These are phyloP conservation scores for Mortierella sp. DNA, from an alignment of 371 early-diverging fungal species.

Conservation along the genomic window DNA sequence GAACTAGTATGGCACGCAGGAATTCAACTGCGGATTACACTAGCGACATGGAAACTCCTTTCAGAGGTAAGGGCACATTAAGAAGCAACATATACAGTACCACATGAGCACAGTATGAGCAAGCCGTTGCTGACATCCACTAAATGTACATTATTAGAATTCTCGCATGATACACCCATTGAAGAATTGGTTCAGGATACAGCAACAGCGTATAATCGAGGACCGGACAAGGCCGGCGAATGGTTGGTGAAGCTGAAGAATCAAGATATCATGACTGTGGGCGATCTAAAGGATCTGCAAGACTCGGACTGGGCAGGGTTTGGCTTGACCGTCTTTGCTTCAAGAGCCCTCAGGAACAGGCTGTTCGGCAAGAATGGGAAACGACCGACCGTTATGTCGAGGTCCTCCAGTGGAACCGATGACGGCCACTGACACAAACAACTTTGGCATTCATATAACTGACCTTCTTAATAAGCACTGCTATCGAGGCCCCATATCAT, in stretches of 20 bases:
- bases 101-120: not conserved
- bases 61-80: conserved; percentile 26
- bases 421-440: conserved; percentile 10
- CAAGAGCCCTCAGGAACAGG: conserved; percentile 85
- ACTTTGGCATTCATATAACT: no score
- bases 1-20: conserved; percentile 23
- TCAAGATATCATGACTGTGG: conserved; percentile 86
- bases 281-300: conserved; percentile 78
- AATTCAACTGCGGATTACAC: conserved; percentile 49
- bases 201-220: conserved; percentile 72
- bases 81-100: not conserved
- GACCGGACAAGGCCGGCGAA: conserved; percentile 76
- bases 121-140: not conserved
- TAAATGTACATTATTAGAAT: conserved; percentile 54
- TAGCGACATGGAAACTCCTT: conserved; percentile 52
- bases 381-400: conserved; percentile 24
- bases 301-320: conserved; percentile 83
- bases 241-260: conserved; percentile 76
- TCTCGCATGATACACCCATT: conserved; percentile 69
- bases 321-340: conserved; percentile 88
- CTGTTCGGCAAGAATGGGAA: conserved; percentile 64
- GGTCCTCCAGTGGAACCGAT: conserved; percentile 31
- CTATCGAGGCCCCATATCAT: no score
- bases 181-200: conserved; percentile 77
- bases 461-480: no score